Evolutionary conservation across 176 grass and related monocot species (phyloP), one percentile per base, ranked within the genome.

Genomic region (Guadua angustifolia): DNA sequence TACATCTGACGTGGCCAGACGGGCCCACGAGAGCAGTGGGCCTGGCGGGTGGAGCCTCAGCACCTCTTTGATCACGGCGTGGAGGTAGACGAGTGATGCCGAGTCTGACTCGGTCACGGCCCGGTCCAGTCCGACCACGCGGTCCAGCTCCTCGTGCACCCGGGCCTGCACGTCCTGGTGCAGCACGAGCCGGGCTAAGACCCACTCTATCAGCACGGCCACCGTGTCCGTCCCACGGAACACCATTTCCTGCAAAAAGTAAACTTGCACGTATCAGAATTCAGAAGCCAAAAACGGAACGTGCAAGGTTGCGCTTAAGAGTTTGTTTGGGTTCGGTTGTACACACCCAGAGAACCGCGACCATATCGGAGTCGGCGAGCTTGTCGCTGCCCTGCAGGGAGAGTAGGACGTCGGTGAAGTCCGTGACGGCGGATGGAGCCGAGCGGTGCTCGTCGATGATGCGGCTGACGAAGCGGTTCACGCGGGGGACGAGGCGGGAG

Each of bases 161-260:
- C 56, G 75, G 44, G 73, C 89, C 86, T 95, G 95, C 55, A 95
- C 92, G 62, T 92, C 93, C 9, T 9, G 76, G 87, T 98, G 92
- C 79, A 95, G 71, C 81, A 95, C 95, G 12, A 98, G 83, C 18
- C 93, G 67, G 0, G 95, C 93, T 29, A 98, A 57, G 13, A 90
- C 91, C 95, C 95, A 98, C 87, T 98, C 95, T 43, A 92, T 98
- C 68, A 98, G 85, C 87, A 95, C 92, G 3, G 95, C 91, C 42
- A 98, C 89, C 2, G 95, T 98, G 75, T 98, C 95, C 40, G 93
- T 95, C 22, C 95, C 95, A 5, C 95, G 86, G 83, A 98, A 98
- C 85, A 98, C 87, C 93, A 95, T 98, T 77, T 98, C 95, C 95
- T 98, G 85, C 16, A 10, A 6, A 19, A 24, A 60, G 16, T 3